These are phyloP conservation scores for Malassezia psittaci DNA, from an alignment of 1,284 basidiomycete species.

Conservation along the genomic window DNA sequence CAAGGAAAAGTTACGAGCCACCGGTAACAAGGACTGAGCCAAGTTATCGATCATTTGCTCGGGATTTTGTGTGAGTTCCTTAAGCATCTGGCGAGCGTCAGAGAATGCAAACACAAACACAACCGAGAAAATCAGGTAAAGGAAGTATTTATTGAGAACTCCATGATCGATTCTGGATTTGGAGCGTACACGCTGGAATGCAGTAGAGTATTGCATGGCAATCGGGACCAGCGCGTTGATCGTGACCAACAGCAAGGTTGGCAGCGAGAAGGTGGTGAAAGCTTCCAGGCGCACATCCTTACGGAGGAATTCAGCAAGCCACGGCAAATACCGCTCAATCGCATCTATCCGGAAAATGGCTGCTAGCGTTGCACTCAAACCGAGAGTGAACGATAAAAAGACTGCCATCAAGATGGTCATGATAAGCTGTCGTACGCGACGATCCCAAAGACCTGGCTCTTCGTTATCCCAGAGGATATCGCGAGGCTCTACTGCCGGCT, in stretches of 20 bases:
- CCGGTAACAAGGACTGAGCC: slow-evolving; percentile 29
- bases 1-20: slow-evolving; percentile 72
- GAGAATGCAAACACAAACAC: slow-evolving; percentile 90
- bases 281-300: slow-evolving; percentile 67
- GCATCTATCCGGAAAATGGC: slow-evolving; percentile 77
- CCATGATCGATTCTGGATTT: slow-evolving; percentile 88
- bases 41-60: slow-evolving; percentile 43
- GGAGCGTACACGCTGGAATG: slow-evolving; percentile 76
- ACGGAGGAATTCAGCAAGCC: slow-evolving; percentile 66
- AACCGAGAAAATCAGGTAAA: slow-evolving; percentile 86
- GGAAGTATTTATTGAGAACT: slow-evolving; percentile 66
- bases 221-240: slow-evolving; percentile 84
- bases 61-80: slow-evolving; percentile 41
- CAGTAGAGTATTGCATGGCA: slow-evolving; percentile 71
- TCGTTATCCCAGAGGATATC: slow-evolving; percentile 93
- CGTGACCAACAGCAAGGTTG: slow-evolving; percentile 74
- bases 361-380: slow-evolving; percentile 57
- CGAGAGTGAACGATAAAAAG: slow-evolving; percentile 53
- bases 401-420: slow-evolving; percentile 56
- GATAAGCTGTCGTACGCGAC: slow-evolving; percentile 32
- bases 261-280: slow-evolving; percentile 83
- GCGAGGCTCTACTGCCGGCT: slow-evolving; percentile 74
- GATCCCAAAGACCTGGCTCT: slow-evolving; percentile 52
- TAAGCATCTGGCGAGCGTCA: slow-evolving; percentile 67
- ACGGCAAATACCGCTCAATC: slow-evolving; percentile 77